Base-by-base conservation (phyloP, 1,284 basidiomycete genomes). In the Exobasidium rhododendri region DNA sequence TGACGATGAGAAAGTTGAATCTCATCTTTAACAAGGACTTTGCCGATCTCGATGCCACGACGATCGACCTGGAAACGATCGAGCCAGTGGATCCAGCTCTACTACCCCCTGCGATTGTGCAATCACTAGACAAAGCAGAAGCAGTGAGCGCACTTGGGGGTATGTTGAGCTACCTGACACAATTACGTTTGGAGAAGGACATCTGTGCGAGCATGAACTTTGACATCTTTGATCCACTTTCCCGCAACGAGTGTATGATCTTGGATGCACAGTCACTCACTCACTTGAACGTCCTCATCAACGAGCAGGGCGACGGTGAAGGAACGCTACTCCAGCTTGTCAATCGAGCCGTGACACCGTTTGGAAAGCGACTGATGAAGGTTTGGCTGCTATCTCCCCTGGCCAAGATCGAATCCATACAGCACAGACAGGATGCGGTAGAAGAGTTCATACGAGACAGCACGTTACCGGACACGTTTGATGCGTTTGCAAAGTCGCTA, bases 311-410 rank as follows among this genome's bases (percentile, higher is more conserved):
- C 22, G 70, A 72, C 13, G 74, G 74, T 35, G 66, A 67, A 51
- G 77, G 77, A 40, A 79, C 77, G 13, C 68, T 79, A 45, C 74
- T 73, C 44, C 68, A 69, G 43, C 64, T 79, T 52, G 71, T 79
- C 59, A 79, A 78, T 58, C 77, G 77, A 30, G 77, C 75, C 64
- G 64, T 74, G 14, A 79, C 77, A 10, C 76, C 77, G 1, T 78
- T 73, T 52, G 77, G 77, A 30, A 78, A 78, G 58, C 71, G 77
- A 32, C 72, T 79, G 24, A 77, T 79, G 70, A 75, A 74, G 50
- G 67, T 70, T 28, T 79, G 77, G 77, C 68, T 79, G 17, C 64
- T 74, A 10, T 70, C 77, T 11, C 77, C 77, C 44, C 69, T 79
- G 29, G 29, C 29, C 17, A 26, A 46, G 35, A 57, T 57, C 30